Conservation (phyloP, 2,329 filamentous ascomycete genomes). For the Colletotrichum destructivum region DNA sequence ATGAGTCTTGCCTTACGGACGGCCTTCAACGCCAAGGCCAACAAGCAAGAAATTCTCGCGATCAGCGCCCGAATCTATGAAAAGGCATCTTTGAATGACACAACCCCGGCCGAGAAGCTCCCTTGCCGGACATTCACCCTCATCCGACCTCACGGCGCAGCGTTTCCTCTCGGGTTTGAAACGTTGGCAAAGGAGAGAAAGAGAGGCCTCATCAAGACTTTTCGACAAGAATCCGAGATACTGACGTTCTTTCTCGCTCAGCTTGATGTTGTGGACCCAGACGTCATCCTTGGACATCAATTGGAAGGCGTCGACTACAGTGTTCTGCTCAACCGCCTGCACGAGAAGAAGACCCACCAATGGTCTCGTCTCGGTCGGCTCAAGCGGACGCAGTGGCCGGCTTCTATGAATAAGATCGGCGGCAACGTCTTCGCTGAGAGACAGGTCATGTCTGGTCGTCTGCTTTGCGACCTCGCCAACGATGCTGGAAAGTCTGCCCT, state of each 20-base stretch:
- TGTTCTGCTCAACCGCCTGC: slow-evolving; percentile 86
- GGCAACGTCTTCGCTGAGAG: slow-evolving; percentile 95
- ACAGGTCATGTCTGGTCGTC: slow-evolving; percentile 87
- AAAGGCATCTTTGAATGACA: slow-evolving; percentile 88
- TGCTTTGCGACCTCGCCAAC: slow-evolving; percentile 95
- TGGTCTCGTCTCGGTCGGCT: slow-evolving; percentile 95
- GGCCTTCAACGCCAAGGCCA: slow-evolving; percentile 89
- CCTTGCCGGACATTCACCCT: slow-evolving; percentile 93
- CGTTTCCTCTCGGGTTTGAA: slow-evolving; percentile 92
- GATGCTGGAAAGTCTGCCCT: slow-evolving; percentile 98
- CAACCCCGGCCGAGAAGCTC: slow-evolving; percentile 88
- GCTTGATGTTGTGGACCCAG: slow-evolving; percentile 89
- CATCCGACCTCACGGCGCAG: slow-evolving; percentile 80
- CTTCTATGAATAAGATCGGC: slow-evolving; percentile 86
- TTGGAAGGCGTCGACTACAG: slow-evolving; percentile 98
- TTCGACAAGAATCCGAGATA: slow-evolving; percentile 87
- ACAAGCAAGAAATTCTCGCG: slow-evolving; percentile 95
- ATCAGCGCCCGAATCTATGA: slow-evolving; percentile 95
- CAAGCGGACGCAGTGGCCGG: slow-evolving; percentile 87
- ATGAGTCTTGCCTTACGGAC: slow-evolving; percentile 96
- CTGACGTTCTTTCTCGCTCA: slow-evolving; percentile 92
- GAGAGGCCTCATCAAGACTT: slow-evolving; percentile 82
- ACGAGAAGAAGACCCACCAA: slow-evolving; percentile 91
- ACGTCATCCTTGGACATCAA: slow-evolving; percentile 94
- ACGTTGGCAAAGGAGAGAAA: slow-evolving; percentile 79